A percentile compares a stretch with the other conserved stretches of the same genome.
Conservation (phyloP, 495 filamentous ascomycete genomes). For the Neurospora sp. region DNA sequence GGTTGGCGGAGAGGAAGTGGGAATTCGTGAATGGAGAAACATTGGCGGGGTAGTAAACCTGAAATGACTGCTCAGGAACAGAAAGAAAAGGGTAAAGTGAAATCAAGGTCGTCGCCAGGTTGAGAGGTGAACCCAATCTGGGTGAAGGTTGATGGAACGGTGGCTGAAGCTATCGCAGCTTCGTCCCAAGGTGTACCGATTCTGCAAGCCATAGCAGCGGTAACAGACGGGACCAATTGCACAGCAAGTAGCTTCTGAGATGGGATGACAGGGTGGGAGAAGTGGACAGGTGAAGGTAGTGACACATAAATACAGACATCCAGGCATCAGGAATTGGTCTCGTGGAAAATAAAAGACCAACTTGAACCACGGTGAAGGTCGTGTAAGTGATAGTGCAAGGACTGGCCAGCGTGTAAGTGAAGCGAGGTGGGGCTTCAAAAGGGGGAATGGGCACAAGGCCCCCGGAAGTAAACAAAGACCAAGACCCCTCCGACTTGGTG, state of each 20-base stretch:
- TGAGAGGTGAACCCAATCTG: not conserved
- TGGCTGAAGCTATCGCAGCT: not conserved
- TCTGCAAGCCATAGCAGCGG: not conserved
- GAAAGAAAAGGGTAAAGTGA: not conserved
- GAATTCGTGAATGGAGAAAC: not conserved
- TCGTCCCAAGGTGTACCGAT: not conserved
- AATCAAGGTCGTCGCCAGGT: not conserved
- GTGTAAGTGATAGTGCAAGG: not conserved
- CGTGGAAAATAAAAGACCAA: not conserved
- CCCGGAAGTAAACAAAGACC: not conserved
- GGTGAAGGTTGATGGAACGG: not conserved
- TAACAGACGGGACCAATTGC: not conserved
- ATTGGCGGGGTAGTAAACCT: not conserved
- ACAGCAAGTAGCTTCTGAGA: not conserved
- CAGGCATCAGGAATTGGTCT: not conserved
- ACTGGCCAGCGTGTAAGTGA: not conserved
- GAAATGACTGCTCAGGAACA: not conserved
- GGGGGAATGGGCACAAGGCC: not conserved
- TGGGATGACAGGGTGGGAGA: not conserved
- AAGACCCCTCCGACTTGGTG: not conserved
- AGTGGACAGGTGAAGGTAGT: not conserved
- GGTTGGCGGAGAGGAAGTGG: not conserved
- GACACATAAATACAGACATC: not conserved
- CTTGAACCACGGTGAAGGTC: not conserved
- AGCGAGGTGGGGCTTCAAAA: not conserved